Evolutionary conservation across 768 basidiomycete species (phyloP).

Genomic region (Rhodotorula sphaerocarpa): DNA sequence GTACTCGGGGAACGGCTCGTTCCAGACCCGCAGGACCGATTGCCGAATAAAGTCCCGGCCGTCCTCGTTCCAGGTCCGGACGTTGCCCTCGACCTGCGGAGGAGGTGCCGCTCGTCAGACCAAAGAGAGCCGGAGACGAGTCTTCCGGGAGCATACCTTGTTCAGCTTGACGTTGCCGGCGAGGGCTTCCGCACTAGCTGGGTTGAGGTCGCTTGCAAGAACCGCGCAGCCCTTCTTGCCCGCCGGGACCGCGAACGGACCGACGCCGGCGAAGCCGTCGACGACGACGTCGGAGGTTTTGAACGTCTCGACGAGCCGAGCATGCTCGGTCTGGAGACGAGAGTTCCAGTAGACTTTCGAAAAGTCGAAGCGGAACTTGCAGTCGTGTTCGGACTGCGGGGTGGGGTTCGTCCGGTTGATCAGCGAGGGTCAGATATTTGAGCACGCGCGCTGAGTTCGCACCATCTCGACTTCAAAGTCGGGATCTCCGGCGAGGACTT

Average conservation of each 20-base stretch:
- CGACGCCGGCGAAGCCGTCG: conserved; percentile 95
- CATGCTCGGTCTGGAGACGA: conserved; percentile 81
- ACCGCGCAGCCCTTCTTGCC: conserved; percentile 77
- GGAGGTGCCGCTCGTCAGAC: not conserved
- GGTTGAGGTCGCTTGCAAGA: conserved; percentile 89
- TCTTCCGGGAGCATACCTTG: conserved; percentile 55
- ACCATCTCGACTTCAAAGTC: conserved; percentile 83
- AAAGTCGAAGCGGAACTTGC: conserved; percentile 87
- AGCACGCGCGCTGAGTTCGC: conserved; percentile 36
- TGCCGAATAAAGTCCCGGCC: conserved; percentile 74
- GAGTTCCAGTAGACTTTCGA: conserved; percentile 98
- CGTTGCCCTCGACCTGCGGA: conserved; percentile 59
- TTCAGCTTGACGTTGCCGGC: conserved; percentile 64
- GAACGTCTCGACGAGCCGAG: conserved; percentile 69
- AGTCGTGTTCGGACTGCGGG: conserved; percentile 68
- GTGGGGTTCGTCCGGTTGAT: too few relatives aligned
- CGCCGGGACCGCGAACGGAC: conserved; percentile 89
- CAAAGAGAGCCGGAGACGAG: conserved; percentile 9
- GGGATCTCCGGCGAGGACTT: conserved; percentile 81
- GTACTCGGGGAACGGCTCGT: conserved; percentile 58
- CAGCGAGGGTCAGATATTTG: conserved; percentile 7
- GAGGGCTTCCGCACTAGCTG: conserved; percentile 71
- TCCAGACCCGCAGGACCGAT: conserved; percentile 52
- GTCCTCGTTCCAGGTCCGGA: conserved; percentile 70
- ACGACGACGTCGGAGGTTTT: conserved; percentile 63